Evolutionary conservation across 176 grass and related monocot species (phyloP).

Genomic region (Pontederia crassipes): DNA sequence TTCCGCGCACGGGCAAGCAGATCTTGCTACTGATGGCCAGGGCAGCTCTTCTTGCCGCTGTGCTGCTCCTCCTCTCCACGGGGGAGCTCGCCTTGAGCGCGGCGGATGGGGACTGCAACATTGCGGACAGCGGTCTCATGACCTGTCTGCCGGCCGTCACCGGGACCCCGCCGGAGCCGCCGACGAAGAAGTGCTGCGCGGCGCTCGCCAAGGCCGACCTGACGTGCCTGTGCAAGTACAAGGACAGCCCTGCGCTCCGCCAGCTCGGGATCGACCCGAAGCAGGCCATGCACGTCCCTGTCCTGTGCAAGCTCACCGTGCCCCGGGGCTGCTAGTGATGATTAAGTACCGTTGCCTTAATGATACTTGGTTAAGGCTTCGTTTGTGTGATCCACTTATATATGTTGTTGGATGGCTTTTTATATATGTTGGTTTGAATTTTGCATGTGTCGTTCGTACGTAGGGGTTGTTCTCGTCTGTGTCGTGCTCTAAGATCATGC

Average conservation of each 20-base stretch:
- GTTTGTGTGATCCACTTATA: too few species aligned
- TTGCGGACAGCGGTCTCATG: not conserved
- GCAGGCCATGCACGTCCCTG: constrained; percentile 20
- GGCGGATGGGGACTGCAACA: not conserved
- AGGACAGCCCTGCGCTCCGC: constrained; percentile 8
- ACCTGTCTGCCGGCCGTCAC: constrained; percentile 2
- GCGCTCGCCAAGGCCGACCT: constrained; percentile 23
- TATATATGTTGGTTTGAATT: too few species aligned
- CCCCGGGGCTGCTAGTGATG: not conserved
- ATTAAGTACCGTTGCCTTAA: too few species aligned
- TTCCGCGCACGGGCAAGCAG: too few species aligned
- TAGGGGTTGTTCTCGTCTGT: too few species aligned
- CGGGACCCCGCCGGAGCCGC: not conserved
- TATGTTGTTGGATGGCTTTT: too few species aligned
- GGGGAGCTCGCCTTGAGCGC: not conserved
- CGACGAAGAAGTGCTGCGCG: constrained; percentile 16
- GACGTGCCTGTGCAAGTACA: constrained; percentile 27
- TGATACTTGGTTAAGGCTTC: too few species aligned
- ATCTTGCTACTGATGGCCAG: constrained; percentile 1
- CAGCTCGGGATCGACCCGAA: constrained; percentile 17
- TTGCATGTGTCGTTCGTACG: too few species aligned
- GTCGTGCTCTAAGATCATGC: too few species aligned
- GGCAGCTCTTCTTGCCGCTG: not conserved
- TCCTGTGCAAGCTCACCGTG: constrained; percentile 14
- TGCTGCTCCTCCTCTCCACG: not conserved